phyloP scores from a whole-genome alignment of 176 grass and related monocot species.

The Neostapfia colusana region DNA sequence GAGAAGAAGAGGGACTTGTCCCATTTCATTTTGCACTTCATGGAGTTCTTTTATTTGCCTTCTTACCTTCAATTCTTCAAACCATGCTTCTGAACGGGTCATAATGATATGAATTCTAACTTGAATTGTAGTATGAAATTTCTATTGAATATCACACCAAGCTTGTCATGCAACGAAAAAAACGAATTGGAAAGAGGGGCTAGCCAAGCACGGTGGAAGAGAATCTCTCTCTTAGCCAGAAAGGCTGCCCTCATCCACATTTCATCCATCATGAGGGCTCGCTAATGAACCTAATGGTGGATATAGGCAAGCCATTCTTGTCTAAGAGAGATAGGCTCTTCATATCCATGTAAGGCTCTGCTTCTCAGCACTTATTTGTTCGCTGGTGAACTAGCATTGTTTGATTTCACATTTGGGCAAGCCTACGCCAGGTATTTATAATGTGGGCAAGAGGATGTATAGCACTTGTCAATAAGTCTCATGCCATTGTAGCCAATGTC shows the following conservation, averaged over 20 bases:
- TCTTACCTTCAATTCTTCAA: not conserved
- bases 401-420: slow-evolving; percentile 13
- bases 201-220: slow-evolving; percentile 53
- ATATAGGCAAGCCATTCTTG: slow-evolving; percentile 71
- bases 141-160: not conserved
- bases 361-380: slow-evolving; percentile 21
- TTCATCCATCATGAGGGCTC: slow-evolving; percentile 22
- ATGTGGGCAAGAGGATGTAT: slow-evolving; percentile 2
- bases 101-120: not conserved
- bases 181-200: slow-evolving; percentile 39
- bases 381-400: slow-evolving; percentile 3
- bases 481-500: slow-evolving; percentile 5
- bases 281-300: slow-evolving; percentile 27
- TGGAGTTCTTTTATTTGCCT: too few species aligned
- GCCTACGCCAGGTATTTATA: slow-evolving; percentile 38
- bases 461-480: slow-evolving; percentile 13
- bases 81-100: not conserved
- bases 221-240: slow-evolving; percentile 51
- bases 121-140: not conserved
- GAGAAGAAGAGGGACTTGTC: not conserved
- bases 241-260: slow-evolving; percentile 35
- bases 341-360: slow-evolving; percentile 57
- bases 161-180: not conserved
- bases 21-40: not conserved
- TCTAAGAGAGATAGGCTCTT: slow-evolving; percentile 44